phyloP scores from a whole-genome alignment of 345 rosid species.

The Ricinus communis region DNA sequence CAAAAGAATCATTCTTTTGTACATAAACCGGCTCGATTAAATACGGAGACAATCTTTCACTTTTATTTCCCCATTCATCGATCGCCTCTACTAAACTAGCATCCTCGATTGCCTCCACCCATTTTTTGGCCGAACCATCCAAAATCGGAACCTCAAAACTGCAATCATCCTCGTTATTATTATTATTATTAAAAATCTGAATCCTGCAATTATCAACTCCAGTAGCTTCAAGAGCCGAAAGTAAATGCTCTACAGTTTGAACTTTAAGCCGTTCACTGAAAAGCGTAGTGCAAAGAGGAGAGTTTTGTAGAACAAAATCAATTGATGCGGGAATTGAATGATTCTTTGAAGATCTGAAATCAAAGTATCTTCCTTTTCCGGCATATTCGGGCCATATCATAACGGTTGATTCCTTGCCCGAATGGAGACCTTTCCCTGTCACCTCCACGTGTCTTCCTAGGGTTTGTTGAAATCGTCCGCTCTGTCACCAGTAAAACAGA shows the following conservation, averaged over 20 bases:
- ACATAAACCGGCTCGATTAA: constrained; percentile 59
- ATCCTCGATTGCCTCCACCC: constrained; percentile 63
- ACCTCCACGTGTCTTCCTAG: constrained; percentile 53
- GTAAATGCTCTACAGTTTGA: constrained; percentile 83
- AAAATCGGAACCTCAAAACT: constrained; percentile 73
- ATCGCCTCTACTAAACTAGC: constrained; percentile 58
- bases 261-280: constrained; percentile 48
- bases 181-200: constrained; percentile 39
- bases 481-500: constrained; percentile 35
- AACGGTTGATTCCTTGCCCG: constrained; percentile 64
- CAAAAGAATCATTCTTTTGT: constrained; percentile 58
- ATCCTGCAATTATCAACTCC: constrained; percentile 82
- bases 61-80: constrained; percentile 46
- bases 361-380: constrained; percentile 72
- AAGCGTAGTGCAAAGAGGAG: constrained; percentile 76
- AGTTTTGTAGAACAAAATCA: constrained; percentile 42
- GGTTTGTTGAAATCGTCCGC: constrained; percentile 73
- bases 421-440: constrained; percentile 60
- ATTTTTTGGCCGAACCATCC: constrained; percentile 82
- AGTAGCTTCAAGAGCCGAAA: constrained; percentile 77
- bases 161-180: constrained; percentile 14
- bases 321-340: constrained; percentile 65
- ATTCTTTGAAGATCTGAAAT: constrained; percentile 21
- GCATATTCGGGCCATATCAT: constrained; percentile 61
- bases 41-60: constrained; percentile 57